A percentile compares a stretch with the other conserved stretches of the same genome.
These are phyloP conservation scores for Elsinoe perseae DNA, from an alignment of 2,329 filamentous ascomycete species.

Conservation along the genomic window DNA sequence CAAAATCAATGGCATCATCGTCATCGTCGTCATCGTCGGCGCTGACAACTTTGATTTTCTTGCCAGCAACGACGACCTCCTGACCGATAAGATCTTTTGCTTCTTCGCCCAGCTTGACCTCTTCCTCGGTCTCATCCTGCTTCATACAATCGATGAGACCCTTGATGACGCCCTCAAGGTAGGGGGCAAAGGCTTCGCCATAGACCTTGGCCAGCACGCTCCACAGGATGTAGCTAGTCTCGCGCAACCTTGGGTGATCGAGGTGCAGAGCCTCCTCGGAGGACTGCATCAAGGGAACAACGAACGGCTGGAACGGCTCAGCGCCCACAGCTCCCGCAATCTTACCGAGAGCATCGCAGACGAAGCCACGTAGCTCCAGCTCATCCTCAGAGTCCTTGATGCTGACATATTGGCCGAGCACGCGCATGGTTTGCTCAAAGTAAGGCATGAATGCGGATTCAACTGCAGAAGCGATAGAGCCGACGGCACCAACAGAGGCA, in stretches of 20 bases:
- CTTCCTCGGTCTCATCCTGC: slow-evolving; percentile 76
- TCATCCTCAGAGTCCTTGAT: slow-evolving; percentile 88
- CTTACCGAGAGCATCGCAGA: slow-evolving; percentile 87
- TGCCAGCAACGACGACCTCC: slow-evolving; percentile 70
- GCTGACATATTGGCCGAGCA: slow-evolving; percentile 73
- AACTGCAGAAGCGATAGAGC: slow-evolving; percentile 80
- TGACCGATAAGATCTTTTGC: slow-evolving; percentile 66
- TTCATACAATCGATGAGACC: slow-evolving; percentile 78
- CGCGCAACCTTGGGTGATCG: slow-evolving; percentile 81
- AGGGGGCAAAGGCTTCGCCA: slow-evolving; percentile 70
- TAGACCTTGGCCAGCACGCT: slow-evolving; percentile 91
- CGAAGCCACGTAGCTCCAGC: slow-evolving; percentile 78
- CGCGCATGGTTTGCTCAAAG: slow-evolving; percentile 83
- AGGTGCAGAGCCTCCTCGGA: slow-evolving; percentile 86
- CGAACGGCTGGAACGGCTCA: slow-evolving; percentile 81
- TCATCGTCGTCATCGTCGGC: slow-evolving; percentile 54
- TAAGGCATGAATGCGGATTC: slow-evolving; percentile 81
- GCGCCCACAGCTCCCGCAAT: slow-evolving; percentile 84
- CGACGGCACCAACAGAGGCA: slow-evolving; percentile 78
- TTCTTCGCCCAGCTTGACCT: slow-evolving; percentile 66
- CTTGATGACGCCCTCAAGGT: slow-evolving; percentile 68
- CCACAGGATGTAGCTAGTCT: slow-evolving; percentile 97
- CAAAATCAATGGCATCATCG: slow-evolving; percentile 55
- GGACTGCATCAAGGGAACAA: slow-evolving; percentile 80
- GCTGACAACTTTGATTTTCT: slow-evolving; percentile 73